phyloP scores from a whole-genome alignment of 2,329 filamentous ascomycete species.

The Ophiostoma perfectum region DNA sequence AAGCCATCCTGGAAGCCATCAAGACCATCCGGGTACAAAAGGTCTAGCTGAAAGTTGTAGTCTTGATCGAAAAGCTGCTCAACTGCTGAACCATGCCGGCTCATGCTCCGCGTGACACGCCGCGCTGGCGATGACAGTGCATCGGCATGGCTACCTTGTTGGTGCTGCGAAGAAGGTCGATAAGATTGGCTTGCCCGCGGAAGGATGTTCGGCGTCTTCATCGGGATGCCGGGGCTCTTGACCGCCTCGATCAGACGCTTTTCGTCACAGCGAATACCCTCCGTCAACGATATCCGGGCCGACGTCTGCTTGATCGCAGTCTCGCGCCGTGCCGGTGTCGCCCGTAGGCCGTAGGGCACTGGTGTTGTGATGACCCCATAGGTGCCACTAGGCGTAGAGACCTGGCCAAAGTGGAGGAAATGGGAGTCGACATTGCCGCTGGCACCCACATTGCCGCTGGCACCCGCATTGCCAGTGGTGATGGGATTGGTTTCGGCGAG shows the following conservation, averaged over 20 bases:
- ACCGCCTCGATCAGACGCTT: conserved; percentile 13
- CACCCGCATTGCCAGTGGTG: neutral
- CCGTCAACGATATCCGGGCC: conserved; percentile 5
- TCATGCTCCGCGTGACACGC: conserved; percentile 25
- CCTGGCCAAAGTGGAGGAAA: conserved; percentile 5
- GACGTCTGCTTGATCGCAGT: conserved; percentile 12
- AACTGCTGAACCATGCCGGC: conserved; percentile 5
- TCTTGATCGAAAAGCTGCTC: neutral
- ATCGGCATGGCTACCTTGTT: neutral
- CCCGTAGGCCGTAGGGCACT: conserved; percentile 18
- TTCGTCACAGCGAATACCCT: neutral
- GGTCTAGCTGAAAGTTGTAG: neutral
- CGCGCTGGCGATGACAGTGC: neutral
- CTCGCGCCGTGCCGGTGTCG: conserved; percentile 19
- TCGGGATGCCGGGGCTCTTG: conserved; percentile 4
- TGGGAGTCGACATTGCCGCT: neutral
- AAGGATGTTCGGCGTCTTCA: neutral
- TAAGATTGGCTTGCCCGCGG: neutral
- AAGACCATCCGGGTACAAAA: neutral
- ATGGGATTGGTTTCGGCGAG: neutral
- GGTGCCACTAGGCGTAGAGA: neutral
- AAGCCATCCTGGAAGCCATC: neutral
- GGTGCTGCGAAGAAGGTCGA: neutral
- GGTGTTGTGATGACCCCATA: neutral
- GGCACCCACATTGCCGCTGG: no score